Percentiles rank a stretch among this genome's conserved stretches.
Evolutionary conservation across 345 rosid genomes (phyloP).

Genomic region (Raphanus sativus): DNA sequence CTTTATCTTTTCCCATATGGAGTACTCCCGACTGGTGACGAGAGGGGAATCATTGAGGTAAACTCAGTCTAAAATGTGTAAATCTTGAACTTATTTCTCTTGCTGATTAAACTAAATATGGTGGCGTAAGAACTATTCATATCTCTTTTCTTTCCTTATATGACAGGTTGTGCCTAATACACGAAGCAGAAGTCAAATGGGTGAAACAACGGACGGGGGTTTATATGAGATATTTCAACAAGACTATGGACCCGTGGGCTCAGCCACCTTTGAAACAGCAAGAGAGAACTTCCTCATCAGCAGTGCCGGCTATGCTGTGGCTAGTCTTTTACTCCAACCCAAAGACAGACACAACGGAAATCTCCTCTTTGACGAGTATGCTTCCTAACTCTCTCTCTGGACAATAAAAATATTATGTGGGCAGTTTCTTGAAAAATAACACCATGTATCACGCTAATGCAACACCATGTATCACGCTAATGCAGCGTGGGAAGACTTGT

Average conservation of each 20-base stretch:
- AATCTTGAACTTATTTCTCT: not conserved
- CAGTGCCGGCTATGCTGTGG: constrained; percentile 99
- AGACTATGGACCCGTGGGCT: constrained; percentile 94
- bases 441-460: constrained; percentile 33
- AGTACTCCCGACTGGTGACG: constrained; percentile 98
- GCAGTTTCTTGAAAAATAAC: not conserved
- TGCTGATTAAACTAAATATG: not conserved
- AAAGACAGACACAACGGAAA: constrained; percentile 99
- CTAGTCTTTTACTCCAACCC: constrained; percentile 95
- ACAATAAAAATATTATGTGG: not conserved
- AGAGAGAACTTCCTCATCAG: constrained; percentile 94
- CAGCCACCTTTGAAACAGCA: constrained; percentile 84
- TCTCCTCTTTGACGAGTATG: constrained; percentile 94
- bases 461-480: constrained; percentile 28
- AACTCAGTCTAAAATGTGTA: not conserved
- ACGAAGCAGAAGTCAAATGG: constrained; percentile 98
- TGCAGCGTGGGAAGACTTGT: constrained; percentile 91
- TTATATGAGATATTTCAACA: constrained; percentile 96
- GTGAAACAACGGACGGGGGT: constrained; percentile 99
- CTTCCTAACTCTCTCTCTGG: constrained; percentile 1
- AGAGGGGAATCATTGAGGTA: constrained; percentile 97
- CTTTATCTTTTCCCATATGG: constrained; percentile 94
- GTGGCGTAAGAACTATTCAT: not conserved
- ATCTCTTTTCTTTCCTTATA: not conserved
- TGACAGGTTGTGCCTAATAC: constrained; percentile 90